Percentiles rank a stretch among this genome's conserved stretches.
Conservation (phyloP, 805 yeast species). For the Candida argentea region DNA sequence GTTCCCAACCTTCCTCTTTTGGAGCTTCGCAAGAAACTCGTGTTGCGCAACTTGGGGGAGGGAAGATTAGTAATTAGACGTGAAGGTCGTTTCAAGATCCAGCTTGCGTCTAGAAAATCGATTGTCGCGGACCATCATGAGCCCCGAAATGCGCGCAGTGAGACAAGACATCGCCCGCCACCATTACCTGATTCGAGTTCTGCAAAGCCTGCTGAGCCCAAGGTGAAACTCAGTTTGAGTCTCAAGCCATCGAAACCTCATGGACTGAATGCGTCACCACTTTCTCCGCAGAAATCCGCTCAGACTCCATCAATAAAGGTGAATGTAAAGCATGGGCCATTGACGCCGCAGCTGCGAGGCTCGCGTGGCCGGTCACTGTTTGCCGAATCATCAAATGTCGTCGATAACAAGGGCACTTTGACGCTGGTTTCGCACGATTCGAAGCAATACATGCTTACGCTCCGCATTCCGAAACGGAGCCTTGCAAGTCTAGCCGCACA, state of each 20-base stretch:
- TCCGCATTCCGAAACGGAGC: no score
- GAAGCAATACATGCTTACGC: no score
- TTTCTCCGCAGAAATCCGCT: no score
- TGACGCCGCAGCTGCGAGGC: not conserved
- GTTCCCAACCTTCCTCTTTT: slow-evolving; percentile 48
- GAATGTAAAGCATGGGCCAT: slow-evolving; percentile 1
- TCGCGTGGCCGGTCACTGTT: slow-evolving; percentile 4
- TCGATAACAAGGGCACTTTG: no score
- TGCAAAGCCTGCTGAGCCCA: no score
- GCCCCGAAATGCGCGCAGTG: slow-evolving; percentile 1
- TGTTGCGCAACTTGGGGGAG: slow-evolving; percentile 43
- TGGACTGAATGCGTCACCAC: no score
- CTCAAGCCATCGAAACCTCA: not conserved
- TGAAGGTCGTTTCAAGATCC: slow-evolving; percentile 48
- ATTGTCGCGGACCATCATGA: slow-evolving; percentile 4
- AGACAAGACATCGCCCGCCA: not conserved
- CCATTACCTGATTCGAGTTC: no score
- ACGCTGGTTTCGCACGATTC: no score
- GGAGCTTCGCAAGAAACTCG: slow-evolving; percentile 44
- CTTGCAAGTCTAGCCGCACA: no score
- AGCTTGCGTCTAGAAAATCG: slow-evolving; percentile 23
- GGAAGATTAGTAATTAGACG: slow-evolving; percentile 52
- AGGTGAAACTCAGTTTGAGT: slow-evolving; percentile 4
- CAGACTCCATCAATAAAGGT: no score
- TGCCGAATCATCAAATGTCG: no score